These are phyloP conservation scores for Boletus fagicola DNA, from an alignment of 768 basidiomycete genomes.

Conservation along the genomic window DNA sequence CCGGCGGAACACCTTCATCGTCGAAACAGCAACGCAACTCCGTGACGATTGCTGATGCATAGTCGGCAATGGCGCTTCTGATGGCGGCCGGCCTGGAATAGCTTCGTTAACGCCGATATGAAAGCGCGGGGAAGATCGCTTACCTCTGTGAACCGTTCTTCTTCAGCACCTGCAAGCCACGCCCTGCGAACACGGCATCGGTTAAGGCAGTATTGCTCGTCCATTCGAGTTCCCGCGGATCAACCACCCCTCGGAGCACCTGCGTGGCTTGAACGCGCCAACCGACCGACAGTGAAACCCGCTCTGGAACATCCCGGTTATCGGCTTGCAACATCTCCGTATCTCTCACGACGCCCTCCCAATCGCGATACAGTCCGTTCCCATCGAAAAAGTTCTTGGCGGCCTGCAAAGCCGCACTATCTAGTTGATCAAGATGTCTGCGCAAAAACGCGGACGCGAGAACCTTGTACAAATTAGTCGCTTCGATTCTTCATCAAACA, in stretches of 20 bases:
- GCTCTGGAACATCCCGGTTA: background rate
- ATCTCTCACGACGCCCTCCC: conserved; percentile 12
- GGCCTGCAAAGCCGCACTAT: conserved; percentile 22
- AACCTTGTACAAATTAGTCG: conserved; percentile 16
- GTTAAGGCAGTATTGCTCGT: conserved; percentile 48
- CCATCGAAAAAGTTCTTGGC: conserved; percentile 20
- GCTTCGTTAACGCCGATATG: conserved; percentile 7
- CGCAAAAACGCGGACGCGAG: conserved; percentile 33
- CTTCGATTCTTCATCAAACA: background rate
- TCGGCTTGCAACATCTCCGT: conserved; percentile 12
- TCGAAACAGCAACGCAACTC: conserved; percentile 11
- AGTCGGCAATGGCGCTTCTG: conserved; percentile 26
- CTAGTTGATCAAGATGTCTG: conserved; percentile 30
- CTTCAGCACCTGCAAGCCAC: conserved; percentile 47
- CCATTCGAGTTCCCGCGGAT: conserved; percentile 50
- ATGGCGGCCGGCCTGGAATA: conserved; percentile 15
- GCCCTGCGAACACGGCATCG: conserved; percentile 41
- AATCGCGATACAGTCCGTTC: conserved; percentile 17
- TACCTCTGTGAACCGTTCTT: conserved; percentile 43
- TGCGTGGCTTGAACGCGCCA: conserved; percentile 31
- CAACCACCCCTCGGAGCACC: conserved; percentile 39
- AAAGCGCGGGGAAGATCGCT: background rate
- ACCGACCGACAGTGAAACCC: background rate
- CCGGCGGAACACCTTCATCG: conserved; percentile 17
- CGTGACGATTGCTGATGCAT: conserved; percentile 13